phyloP scores from a whole-genome alignment of 2,329 filamentous ascomycete genomes.

The Paraphoma sp. region DNA sequence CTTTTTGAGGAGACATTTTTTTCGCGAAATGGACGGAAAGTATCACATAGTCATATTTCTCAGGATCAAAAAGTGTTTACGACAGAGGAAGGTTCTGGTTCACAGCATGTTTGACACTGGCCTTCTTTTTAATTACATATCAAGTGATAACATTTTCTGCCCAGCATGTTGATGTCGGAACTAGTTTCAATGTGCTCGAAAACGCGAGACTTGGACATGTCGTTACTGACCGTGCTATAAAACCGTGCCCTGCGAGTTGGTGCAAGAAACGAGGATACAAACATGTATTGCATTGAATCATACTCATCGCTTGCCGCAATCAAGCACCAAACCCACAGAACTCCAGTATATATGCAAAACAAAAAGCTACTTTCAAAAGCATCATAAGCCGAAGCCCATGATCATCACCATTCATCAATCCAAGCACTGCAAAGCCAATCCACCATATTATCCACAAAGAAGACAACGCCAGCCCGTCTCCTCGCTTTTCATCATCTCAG shows the following conservation, averaged over 20 bases:
- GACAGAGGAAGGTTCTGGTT: too few relatives aligned
- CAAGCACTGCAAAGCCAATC: not conserved
- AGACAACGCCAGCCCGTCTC: slow-evolving; percentile 8
- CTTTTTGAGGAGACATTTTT: not conserved
- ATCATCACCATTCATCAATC: not conserved
- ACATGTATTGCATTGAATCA: not conserved
- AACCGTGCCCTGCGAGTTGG: too few relatives aligned
- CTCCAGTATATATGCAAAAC: not conserved
- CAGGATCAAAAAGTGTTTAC: not conserved
- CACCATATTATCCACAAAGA: slow-evolving; percentile 30
- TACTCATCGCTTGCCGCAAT: not conserved
- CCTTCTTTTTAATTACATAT: too few relatives aligned
- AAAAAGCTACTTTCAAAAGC: not conserved
- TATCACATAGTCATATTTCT: not conserved
- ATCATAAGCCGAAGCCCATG: not conserved
- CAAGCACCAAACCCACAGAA: not conserved
- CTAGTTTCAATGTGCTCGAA: too few relatives aligned
- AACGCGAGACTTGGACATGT: too few relatives aligned
- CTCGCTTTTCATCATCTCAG: slow-evolving; percentile 19
- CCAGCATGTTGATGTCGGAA: too few relatives aligned
- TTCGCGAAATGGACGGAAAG: not conserved
- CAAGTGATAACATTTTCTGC: too few relatives aligned
- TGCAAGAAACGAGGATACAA: too few relatives aligned
- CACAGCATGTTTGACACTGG: too few relatives aligned
- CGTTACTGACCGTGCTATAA: too few relatives aligned